phyloP scores from a whole-genome alignment of 129 eudicot species.

The Cynara cardunculus region DNA sequence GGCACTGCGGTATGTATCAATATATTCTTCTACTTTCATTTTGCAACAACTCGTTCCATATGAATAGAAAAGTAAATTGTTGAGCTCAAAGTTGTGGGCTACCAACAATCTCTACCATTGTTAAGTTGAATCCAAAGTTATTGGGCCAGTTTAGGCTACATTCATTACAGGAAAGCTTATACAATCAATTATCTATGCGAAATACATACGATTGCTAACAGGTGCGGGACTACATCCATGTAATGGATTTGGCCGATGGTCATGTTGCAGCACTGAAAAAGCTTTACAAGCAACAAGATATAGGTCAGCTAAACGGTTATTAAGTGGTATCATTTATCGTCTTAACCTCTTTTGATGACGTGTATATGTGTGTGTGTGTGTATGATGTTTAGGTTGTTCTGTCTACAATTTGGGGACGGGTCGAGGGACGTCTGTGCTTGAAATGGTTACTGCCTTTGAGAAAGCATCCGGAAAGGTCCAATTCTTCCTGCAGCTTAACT shows the following conservation, averaged over 20 bases:
- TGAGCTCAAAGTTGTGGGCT: not conserved
- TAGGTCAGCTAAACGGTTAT: constrained; percentile 45
- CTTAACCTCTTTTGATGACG: constrained; percentile 2
- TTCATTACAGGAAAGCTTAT: not conserved
- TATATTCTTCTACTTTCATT: too few species aligned
- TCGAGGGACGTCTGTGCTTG: constrained; percentile 83
- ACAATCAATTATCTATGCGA: not conserved
- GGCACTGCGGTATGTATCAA: constrained; percentile 69
- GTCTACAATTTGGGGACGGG: constrained; percentile 96
- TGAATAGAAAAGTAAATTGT: too few species aligned
- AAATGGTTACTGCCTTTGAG: constrained; percentile 94
- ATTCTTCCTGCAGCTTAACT: not conserved
- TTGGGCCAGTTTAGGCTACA: not conserved
- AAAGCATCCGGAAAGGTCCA: constrained; percentile 87
- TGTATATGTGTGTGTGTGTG: not conserved
- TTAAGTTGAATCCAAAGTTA: not conserved
- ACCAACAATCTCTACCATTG: not conserved
- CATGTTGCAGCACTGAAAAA: constrained; percentile 87
- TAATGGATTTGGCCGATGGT: constrained; percentile 99
- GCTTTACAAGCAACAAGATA: constrained; percentile 55
- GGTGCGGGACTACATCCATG: constrained; percentile 96
- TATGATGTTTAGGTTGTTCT: constrained; percentile 60
- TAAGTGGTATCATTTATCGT: not conserved
- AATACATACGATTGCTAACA: constrained; percentile 7
- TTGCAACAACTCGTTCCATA: too few species aligned